These are phyloP conservation scores for Phaseolus coccineus DNA, from an alignment of 331 rosid species.

Conservation along the genomic window DNA sequence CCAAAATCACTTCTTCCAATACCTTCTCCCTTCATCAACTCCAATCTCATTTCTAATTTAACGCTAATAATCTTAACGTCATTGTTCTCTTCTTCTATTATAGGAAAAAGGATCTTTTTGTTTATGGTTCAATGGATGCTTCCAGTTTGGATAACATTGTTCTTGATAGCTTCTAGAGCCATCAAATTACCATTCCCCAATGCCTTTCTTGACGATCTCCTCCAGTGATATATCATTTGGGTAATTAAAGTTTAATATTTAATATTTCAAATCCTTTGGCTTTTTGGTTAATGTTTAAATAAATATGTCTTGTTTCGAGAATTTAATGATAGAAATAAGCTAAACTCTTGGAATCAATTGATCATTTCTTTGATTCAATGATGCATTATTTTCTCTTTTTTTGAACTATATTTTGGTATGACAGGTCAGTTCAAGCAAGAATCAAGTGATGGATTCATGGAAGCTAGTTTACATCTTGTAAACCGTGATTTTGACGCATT, in stretches of 20 bases:
- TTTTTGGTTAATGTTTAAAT: too few relatives aligned
- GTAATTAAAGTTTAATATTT: too few relatives aligned
- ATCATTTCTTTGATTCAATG: neutral
- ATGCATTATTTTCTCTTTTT: slow-evolving; percentile 8
- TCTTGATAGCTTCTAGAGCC: slow-evolving; percentile 66
- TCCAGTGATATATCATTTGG: slow-evolving; percentile 46
- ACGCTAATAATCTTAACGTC: too few relatives aligned
- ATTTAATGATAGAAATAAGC: slow-evolving; percentile 20
- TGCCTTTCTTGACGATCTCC: slow-evolving; percentile 64
- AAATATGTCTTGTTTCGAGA: slow-evolving; percentile 13
- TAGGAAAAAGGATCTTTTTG: slow-evolving; percentile 65
- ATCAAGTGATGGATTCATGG: slow-evolving; percentile 86
- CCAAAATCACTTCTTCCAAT: slow-evolving; percentile 60
- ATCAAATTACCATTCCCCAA: slow-evolving; percentile 66
- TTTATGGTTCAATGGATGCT: slow-evolving; percentile 62
- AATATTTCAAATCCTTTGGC: too few relatives aligned
- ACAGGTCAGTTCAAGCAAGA: slow-evolving; percentile 93
- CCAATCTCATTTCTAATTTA: too few relatives aligned
- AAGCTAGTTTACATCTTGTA: slow-evolving; percentile 96
- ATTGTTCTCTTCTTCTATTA: neutral
- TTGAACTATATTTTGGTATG: slow-evolving; percentile 88
- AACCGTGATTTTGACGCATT: slow-evolving; percentile 89
- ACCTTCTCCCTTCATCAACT: neutral
- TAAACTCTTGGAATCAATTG: slow-evolving; percentile 2
- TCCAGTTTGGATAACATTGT: slow-evolving; percentile 63